A percentile compares a stretch with the other conserved stretches of the same genome.
These are phyloP conservation scores for Syncephalastrum racemosum DNA, from an alignment of 371 early-diverging fungal genomes.

Conservation along the genomic window DNA sequence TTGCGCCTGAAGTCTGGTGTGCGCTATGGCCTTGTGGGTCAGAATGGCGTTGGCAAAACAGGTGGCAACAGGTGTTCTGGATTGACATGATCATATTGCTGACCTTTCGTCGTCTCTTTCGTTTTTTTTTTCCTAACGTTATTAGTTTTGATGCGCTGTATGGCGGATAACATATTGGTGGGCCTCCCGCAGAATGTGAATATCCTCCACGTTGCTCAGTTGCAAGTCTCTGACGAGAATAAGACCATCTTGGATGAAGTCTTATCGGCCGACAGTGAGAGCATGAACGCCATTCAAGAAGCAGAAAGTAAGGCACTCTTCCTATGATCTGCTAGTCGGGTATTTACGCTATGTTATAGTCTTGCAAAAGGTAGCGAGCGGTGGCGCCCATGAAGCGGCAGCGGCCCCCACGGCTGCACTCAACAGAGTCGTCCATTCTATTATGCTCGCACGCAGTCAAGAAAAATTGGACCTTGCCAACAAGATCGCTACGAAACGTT, in stretches of 20 bases:
- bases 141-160: conserved; percentile 66
- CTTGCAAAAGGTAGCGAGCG: conserved; percentile 45
- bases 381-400: conserved; percentile 1
- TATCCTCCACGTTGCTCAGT: conserved; percentile 79
- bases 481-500: conserved; percentile 70
- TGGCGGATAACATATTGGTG: conserved; percentile 71
- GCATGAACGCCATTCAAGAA: conserved; percentile 32
- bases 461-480: conserved; percentile 52
- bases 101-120: background rate
- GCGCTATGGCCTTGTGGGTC: conserved; percentile 80
- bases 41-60: conserved; percentile 93
- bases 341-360: conserved; percentile 13
- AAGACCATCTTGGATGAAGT: conserved; percentile 68
- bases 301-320: conserved; percentile 29
- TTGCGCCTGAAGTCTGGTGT: conserved; percentile 61
- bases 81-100: background rate
- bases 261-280: conserved; percentile 68
- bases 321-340: conserved; percentile 3
- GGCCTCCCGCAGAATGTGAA: conserved; percentile 78
- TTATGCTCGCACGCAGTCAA: conserved; percentile 32
- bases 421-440: conserved; percentile 26
- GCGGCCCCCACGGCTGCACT: conserved; percentile 18
- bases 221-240: conserved; percentile 52
- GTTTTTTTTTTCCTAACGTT: background rate
- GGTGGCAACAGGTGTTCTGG: conserved; percentile 26